Conservation (phyloP, 768 basidiomycete species). For the Tubosaeta sp. region DNA sequence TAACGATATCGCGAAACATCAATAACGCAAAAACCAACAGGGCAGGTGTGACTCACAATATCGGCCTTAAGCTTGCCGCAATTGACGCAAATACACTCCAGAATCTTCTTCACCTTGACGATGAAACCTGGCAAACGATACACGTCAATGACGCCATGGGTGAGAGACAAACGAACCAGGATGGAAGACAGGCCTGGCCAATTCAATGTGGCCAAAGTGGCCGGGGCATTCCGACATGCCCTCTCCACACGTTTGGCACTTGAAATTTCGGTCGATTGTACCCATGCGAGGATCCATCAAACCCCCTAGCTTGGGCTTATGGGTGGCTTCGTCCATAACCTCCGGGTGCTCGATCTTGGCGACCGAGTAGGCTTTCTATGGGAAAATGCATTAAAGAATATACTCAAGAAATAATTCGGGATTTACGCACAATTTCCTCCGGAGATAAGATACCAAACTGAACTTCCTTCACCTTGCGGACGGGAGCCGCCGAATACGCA, state of each 20-base stretch:
- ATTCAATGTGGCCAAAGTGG: constrained; percentile 98
- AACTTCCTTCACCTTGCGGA: constrained; percentile 95
- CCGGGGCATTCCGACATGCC: constrained; percentile 99
- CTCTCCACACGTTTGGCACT: constrained; percentile 99
- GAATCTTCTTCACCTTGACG: constrained; percentile 98
- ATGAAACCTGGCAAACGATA: constrained; percentile 66
- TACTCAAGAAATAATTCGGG: neutral
- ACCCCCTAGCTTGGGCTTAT: constrained; percentile 87
- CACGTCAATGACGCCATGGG: neutral
- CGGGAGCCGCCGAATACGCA: constrained; percentile 88
- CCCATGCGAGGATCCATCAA: constrained; percentile 99
- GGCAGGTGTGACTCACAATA: constrained; percentile 84
- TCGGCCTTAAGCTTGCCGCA: constrained; percentile 98
- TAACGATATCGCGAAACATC: constrained; percentile 35
- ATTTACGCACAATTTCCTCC: constrained; percentile 81
- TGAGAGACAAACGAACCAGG: constrained; percentile 57
- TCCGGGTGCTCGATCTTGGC: constrained; percentile 99
- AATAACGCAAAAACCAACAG: constrained; percentile 59
- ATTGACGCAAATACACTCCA: constrained; percentile 98
- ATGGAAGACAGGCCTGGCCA: constrained; percentile 96
- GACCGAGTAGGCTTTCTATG: constrained; percentile 96
- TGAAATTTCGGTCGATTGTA: constrained; percentile 95
- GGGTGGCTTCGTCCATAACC: constrained; percentile 93
- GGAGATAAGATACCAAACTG: constrained; percentile 99
- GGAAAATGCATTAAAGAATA: constrained; percentile 12